phyloP scores from a whole-genome alignment of 108 stramenopile genomes.

The Nitzschia sp. region DNA sequence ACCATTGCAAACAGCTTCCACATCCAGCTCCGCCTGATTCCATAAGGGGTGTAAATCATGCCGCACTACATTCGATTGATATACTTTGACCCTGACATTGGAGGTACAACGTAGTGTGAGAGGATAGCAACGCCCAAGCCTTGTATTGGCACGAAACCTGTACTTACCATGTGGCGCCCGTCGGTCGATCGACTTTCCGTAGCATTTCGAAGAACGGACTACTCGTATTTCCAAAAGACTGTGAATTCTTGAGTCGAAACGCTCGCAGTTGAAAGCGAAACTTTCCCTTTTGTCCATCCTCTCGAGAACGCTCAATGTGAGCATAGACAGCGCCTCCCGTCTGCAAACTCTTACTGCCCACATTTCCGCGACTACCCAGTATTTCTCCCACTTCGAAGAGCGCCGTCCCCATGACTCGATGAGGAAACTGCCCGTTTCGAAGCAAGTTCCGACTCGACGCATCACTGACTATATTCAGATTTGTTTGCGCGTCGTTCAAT shows the following conservation, averaged over 20 bases:
- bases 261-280: constrained; percentile 55
- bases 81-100: constrained; percentile 54
- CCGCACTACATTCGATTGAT: constrained; percentile 64
- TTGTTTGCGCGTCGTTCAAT: constrained; percentile 41
- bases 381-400: constrained; percentile 82
- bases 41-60: constrained; percentile 72
- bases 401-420: constrained; percentile 72
- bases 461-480: constrained; percentile 36
- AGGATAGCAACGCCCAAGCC: no score
- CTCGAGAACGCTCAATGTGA: constrained; percentile 59
- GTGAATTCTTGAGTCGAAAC: constrained; percentile 63
- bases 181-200: constrained; percentile 70
- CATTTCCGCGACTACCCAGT: constrained; percentile 64
- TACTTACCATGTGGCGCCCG: constrained; percentile 67
- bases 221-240: constrained; percentile 57
- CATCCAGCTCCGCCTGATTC: constrained; percentile 61
- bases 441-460: constrained; percentile 29
- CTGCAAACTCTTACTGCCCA: constrained; percentile 68
- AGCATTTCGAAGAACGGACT: constrained; percentile 79
- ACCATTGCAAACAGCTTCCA: constrained; percentile 79
- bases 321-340: constrained; percentile 69
- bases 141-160: neutral
- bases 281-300: constrained; percentile 34
- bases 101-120: neutral
- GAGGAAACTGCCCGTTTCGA: constrained; percentile 45